Conservation (phyloP, 139 green algal species). For the Chlamydomonas applanata region DNA sequence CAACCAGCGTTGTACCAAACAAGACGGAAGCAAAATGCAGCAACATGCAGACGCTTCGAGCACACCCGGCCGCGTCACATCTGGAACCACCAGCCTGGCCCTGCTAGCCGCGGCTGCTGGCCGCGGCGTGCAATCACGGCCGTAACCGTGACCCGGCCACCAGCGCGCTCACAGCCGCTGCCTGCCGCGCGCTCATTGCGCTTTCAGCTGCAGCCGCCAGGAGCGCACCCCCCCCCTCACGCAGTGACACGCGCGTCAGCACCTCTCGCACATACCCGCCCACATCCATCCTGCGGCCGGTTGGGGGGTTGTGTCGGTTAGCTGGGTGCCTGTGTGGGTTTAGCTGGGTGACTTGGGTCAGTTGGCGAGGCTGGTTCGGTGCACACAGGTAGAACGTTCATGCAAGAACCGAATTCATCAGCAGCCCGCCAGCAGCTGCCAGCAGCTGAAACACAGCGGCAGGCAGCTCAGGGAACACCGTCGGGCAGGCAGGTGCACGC, state of each 20-base stretch:
- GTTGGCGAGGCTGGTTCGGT: no score
- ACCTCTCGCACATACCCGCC: neutral
- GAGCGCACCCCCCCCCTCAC: neutral
- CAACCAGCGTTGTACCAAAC: neutral
- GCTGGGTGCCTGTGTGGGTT: no score
- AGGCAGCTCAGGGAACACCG: neutral
- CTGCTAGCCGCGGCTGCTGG: neutral
- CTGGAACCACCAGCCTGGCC: neutral
- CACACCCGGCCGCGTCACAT: neutral
- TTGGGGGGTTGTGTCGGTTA: no score
- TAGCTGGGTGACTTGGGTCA: no score
- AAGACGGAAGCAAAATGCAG: neutral
- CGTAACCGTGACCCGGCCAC: neutral
- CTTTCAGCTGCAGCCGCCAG: neutral
- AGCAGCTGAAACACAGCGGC: no score
- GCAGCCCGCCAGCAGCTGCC: no score
- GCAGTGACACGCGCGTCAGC: neutral
- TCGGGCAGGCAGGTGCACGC: neutral
- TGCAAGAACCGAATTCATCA: no score
- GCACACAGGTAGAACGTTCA: no score
- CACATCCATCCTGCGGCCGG: conserved; percentile 4
- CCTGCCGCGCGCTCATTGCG: neutral
- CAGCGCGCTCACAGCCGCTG: neutral
- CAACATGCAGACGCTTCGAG: neutral
- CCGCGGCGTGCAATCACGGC: neutral